phyloP scores from a whole-genome alignment of 352 stramenopile species.

The Phytopythium kandeliae region DNA sequence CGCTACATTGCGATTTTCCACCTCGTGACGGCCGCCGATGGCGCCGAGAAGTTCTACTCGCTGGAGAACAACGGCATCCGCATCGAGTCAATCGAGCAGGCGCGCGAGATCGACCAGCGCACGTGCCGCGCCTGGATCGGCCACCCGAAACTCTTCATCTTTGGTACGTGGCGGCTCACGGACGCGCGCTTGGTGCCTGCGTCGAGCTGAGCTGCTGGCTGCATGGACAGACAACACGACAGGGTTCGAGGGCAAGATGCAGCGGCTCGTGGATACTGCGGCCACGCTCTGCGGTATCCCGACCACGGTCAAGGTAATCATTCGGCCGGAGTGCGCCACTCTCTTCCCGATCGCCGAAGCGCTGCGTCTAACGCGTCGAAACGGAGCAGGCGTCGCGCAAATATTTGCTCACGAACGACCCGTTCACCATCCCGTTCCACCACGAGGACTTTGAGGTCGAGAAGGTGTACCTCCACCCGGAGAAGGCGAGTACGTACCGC shows the following conservation, averaged over 20 bases:
- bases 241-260: conserved; percentile 84
- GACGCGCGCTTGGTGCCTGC: not conserved
- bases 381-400: conserved; percentile 48
- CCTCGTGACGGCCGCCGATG: conserved; percentile 89
- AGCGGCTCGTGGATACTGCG: conserved; percentile 78
- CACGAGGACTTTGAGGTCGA: conserved; percentile 86
- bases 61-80: conserved; percentile 95
- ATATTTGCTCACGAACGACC: conserved; percentile 49
- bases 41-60: conserved; percentile 95
- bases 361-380: not conserved
- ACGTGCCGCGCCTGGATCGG: conserved; percentile 78
- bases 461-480: conserved; percentile 79
- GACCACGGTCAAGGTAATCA: conserved; percentile 51
- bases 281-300: conserved; percentile 67
- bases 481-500: conserved; percentile 35
- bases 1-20: conserved; percentile 88
- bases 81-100: conserved; percentile 91
- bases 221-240: conserved; percentile 61
- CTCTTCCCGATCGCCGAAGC: too few relatives aligned
- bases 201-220: not conserved
- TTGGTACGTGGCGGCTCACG: conserved; percentile 27
- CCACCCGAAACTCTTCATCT: conserved; percentile 81
- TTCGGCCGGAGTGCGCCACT: too few relatives aligned
- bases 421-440: conserved; percentile 63
- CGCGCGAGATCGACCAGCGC: conserved; percentile 82